phyloP scores from a whole-genome alignment of 257 asterid species.

The Gardenia jasminoides region DNA sequence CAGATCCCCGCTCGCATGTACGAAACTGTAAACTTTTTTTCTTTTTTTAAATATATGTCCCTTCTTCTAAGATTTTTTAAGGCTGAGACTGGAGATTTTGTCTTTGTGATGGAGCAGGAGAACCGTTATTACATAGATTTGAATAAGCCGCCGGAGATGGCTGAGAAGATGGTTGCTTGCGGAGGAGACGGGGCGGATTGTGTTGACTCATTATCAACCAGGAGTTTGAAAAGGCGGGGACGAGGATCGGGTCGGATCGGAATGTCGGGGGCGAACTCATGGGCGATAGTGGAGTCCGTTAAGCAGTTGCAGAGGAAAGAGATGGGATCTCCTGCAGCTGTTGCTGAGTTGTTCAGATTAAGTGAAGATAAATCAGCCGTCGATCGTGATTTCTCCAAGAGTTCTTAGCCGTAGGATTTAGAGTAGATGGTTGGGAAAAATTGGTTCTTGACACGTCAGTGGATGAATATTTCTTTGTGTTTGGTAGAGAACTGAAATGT shows the following conservation, averaged over 20 bases:
- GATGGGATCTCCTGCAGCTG: slow-evolving; percentile 17
- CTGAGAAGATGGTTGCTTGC: background rate
- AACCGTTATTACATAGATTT: background rate
- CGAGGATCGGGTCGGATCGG: slow-evolving; percentile 15
- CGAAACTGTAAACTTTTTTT: background rate
- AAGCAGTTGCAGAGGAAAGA: slow-evolving; percentile 32
- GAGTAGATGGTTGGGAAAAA: too few species aligned
- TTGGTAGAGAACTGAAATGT: background rate
- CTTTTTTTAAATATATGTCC: background rate
- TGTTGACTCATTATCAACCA: slow-evolving; percentile 14
- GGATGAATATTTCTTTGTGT: background rate
- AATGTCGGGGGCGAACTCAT: slow-evolving; percentile 7
- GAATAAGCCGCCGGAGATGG: slow-evolving; percentile 1
- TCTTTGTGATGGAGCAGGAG: slow-evolving; percentile 3
- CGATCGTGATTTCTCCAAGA: slow-evolving; percentile 24
- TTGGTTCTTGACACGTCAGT: background rate
- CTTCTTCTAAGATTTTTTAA: background rate
- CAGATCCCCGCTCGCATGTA: slow-evolving; percentile 34
- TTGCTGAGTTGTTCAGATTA: slow-evolving; percentile 23
- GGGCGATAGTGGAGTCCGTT: slow-evolving; percentile 24
- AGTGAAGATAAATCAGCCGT: slow-evolving; percentile 23
- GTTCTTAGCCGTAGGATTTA: slow-evolving; percentile 28
- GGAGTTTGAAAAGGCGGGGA: slow-evolving; percentile 10
- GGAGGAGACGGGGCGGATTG: background rate
- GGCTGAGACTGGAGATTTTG: background rate